Evolutionary conservation across 768 basidiomycete species (phyloP), one percentile per base, ranked within the genome.

Genomic region (Mycena leptocephala): DNA sequence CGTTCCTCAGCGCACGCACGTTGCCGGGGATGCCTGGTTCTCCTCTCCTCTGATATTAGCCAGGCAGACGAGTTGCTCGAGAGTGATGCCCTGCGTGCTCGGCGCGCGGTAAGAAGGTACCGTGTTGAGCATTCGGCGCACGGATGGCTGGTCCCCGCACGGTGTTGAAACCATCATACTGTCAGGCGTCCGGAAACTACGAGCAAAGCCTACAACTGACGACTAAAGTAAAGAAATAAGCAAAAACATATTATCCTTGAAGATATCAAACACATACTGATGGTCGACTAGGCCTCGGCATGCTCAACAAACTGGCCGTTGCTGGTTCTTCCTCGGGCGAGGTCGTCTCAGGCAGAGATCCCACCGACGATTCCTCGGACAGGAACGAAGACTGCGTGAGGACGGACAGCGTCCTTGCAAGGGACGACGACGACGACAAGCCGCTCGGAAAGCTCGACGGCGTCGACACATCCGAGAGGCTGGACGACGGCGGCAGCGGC

Each of bases 1-100:
- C 93, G 43, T 93, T 88, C 72, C 94, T 90, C 46, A 98, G 91
- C 0, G 92, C 90, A 64, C 90, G 90, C 5, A 98, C 87, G 80
- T 94, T 93, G 58, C 91, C 92, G 0, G 89, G 88, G 10, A 97
- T 81, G 20, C 93, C 32, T 90, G 87, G 35, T 88, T 90, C 77
- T 97, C 95, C 3, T 90, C 87, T 0, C 91, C 93, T 67, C 94
- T 86, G 22, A 87, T 85, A 39, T 89, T 86, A 78, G 96, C 92
- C 70, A 88, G 88, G 3, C 83, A 81, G 11, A 85, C 87, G 11
- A 92, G 81, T 26, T 85, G 81, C 74, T 88, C 88, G 8, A 91
- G n/a, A 82, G 82, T 92, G 83, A 88, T 61, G 88, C 92, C 86
- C 83, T 91, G 78, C 74, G 91, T 88, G 5, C 91, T 90, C 43